Evolutionary conservation across 192 early-diverging fungal species (phyloP).

Genomic region (Coemansia sp.): DNA sequence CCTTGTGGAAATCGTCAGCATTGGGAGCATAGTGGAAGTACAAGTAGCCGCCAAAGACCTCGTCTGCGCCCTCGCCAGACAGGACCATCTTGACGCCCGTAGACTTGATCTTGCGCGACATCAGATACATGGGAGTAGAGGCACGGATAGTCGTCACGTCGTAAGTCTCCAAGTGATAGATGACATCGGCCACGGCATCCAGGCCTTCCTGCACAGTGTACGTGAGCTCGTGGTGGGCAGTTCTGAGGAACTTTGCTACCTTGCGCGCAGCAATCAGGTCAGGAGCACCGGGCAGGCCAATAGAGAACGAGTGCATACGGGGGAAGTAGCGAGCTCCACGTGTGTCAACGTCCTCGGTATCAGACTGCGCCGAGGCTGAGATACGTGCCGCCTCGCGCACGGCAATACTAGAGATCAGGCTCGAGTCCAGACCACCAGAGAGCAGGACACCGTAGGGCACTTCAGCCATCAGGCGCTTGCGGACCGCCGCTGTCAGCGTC

Average conservation of each 20-base stretch:
- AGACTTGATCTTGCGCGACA: conserved; percentile 97
- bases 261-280: conserved; percentile 87
- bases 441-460: conserved; percentile 97
- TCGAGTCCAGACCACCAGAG: conserved; percentile 92
- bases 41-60: conserved; percentile 97
- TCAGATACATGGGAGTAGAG: conserved; percentile 98
- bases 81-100: conserved; percentile 99
- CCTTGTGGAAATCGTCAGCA: conserved; percentile 80
- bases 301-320: conserved; percentile 95
- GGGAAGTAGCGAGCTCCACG: conserved; percentile 75
- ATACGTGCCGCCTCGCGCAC: conserved; percentile 77
- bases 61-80: conserved; percentile 94
- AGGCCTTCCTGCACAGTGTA: conserved; percentile 95
- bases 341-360: conserved; percentile 61
- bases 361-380: conserved; percentile 50
- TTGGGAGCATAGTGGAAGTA: conserved; percentile 95
- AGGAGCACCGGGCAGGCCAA: conserved; percentile 90
- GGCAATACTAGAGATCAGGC: conserved; percentile 93
- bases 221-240: conserved; percentile 93
- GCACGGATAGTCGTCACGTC: conserved; percentile 98
- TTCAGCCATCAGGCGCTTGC: conserved; percentile 97
- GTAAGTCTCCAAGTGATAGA: conserved; percentile 97
- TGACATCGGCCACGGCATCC: conserved; percentile 92
- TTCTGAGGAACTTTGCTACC: conserved; percentile 88
- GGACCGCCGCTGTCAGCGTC: conserved; percentile 80